Base-by-base conservation (phyloP, 164 flowering plant genomes). In the Pachysandra terminalis region DNA sequence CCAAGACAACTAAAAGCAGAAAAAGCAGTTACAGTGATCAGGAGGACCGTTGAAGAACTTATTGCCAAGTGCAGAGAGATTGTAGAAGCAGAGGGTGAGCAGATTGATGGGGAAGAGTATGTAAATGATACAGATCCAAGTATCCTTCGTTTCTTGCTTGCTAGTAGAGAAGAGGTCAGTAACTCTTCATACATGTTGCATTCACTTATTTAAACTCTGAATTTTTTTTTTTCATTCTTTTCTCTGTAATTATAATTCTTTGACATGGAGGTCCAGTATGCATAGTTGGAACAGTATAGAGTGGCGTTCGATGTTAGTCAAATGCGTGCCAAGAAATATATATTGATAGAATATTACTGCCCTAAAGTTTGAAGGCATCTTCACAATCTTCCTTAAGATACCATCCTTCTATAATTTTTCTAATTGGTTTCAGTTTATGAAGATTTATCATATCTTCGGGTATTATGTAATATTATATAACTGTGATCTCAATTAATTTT, bases 1-100 rank as follows among this genome's bases (percentile, higher is more conserved):
- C 97, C 96, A 16, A 82, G 98, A 75, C 97, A 94, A 77, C 76
- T 90, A 71, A 91, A 90, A 83, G 98, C 98, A 49, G 95, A 85
- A 78, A 82, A 84, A 19, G 95, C 98, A 2, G 97, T 94, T 63
- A 51, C 68, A 3, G 57, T 90, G 17, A 94, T 94, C 57, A 82
- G 96, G 70, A 68, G 63, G 74, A 81, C 89, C 56, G 96, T 95
- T 62, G 97, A 91, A 70, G 90, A 86, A 57, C 96, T 91, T 27
- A 86, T 91, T 64, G 70, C 71, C 8, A 83, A 87, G 76, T 91
- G 96, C 79, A 91, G 85, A 71, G 86, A 81, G 71, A 90, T 90
- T 65, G 96, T 89, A 27, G 98, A 95, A 77, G 75, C 73, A 51
- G 94, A 90, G 70, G 97, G 89, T 62, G 98, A 90, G 74, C 80